A percentile compares a stretch with the other conserved stretches of the same genome.
Conservation (phyloP, 805 yeast species). For the Starmerella stigmatis region DNA sequence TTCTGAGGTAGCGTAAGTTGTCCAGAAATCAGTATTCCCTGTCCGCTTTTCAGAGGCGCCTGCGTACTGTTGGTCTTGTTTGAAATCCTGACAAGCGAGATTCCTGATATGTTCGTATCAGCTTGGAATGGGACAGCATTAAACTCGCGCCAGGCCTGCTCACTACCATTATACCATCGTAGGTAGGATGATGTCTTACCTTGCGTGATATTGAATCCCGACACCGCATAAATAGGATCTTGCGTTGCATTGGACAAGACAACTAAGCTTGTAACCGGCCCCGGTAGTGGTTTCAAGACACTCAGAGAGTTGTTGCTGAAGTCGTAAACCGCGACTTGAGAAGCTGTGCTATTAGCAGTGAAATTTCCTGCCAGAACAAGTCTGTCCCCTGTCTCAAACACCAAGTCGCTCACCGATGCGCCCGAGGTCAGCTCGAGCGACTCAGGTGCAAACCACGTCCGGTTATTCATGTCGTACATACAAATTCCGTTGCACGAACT, state of each 20-base stretch:
- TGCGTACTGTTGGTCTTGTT: not conserved
- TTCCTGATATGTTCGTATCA: conserved; percentile 2
- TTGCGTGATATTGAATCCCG: not conserved
- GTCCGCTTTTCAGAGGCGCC: conserved; percentile 29
- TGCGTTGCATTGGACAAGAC: conserved; percentile 12
- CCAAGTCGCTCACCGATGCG: conserved; percentile 10
- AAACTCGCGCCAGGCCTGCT: conserved; percentile 7
- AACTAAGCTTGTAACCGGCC: conserved; percentile 22
- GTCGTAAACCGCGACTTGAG: conserved; percentile 46
- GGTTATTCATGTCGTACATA: conserved; percentile 40
- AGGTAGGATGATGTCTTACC: not conserved
- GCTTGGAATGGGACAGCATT: not conserved
- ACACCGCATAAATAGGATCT: conserved; percentile 2
- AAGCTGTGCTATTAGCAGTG: conserved; percentile 28
- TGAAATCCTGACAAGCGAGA: conserved; percentile 7
- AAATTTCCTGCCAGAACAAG: conserved; percentile 49
- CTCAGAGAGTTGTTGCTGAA: conserved; percentile 37
- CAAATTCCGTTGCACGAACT: conserved; percentile 36
- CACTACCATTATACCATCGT: conserved; percentile 3
- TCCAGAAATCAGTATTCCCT: conserved; percentile 53
- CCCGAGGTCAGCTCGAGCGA: conserved; percentile 2
- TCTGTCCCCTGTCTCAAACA: conserved; percentile 34
- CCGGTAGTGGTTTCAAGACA: conserved; percentile 34
- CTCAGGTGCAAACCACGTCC: conserved; percentile 17
- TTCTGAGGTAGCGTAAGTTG: conserved; percentile 32